Evolutionary conservation across 768 basidiomycete species (phyloP).

Genomic region (Lactarius vividus): DNA sequence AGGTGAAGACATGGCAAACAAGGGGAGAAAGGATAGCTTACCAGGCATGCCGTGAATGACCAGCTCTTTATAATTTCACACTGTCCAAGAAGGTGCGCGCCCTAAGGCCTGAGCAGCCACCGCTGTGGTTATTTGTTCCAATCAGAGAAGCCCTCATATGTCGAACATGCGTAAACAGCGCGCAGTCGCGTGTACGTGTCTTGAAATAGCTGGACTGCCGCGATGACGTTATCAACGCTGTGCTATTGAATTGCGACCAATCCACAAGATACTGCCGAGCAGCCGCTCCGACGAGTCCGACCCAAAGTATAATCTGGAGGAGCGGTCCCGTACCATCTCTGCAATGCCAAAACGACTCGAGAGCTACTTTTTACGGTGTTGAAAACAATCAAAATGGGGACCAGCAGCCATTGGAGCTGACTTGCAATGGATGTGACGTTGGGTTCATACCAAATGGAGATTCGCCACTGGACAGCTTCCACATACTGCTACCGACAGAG

Average conservation of each 20-base stretch:
- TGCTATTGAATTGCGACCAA: neutral
- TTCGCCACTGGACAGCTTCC: neutral
- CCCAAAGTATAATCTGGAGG: neutral
- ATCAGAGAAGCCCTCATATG: neutral
- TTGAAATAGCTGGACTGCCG: neutral
- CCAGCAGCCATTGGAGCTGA: neutral
- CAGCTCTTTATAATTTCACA: neutral
- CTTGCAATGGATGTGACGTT: neutral
- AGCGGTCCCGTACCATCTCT: neutral
- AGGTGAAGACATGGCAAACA: neutral
- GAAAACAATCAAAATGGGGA: neutral
- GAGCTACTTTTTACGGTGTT: neutral
- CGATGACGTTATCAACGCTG: neutral
- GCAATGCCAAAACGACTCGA: neutral
- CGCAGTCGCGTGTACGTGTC: neutral
- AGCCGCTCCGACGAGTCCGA: neutral
- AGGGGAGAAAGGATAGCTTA: neutral
- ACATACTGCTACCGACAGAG: neutral
- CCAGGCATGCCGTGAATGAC: neutral
- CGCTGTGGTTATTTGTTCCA: neutral
- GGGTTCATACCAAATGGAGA: neutral
- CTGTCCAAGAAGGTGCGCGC: neutral
- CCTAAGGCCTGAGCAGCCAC: neutral
- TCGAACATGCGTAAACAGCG: neutral
- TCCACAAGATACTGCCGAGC: neutral